Conservation (phyloP, 2,329 filamentous ascomycete species). For the Massarina eburnea region DNA sequence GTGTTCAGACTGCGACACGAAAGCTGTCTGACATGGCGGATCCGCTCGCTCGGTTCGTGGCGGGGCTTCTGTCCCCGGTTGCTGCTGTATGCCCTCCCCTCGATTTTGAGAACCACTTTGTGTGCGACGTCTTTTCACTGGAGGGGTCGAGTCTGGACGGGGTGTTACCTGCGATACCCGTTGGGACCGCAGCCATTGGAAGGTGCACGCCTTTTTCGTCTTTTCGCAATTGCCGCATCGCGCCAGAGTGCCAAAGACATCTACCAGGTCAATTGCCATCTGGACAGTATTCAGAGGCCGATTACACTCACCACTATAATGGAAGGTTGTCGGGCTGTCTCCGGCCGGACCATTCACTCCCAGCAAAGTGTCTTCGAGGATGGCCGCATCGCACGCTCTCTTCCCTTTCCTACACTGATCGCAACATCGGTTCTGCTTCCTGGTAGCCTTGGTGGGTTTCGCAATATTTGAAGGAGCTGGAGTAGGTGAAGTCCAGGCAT, state of each 20-base stretch:
- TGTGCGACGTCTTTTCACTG: constrained; percentile 35
- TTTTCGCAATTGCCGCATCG: constrained; percentile 48
- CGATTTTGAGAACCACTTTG: constrained; percentile 15
- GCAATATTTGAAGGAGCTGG: constrained; percentile 18
- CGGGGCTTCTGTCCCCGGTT: constrained; percentile 1
- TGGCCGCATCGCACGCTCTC: constrained; percentile 47
- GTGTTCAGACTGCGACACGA: constrained; percentile 9
- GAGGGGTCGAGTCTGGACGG: constrained; percentile 15
- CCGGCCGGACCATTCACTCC: constrained; percentile 22
- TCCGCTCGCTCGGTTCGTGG: constrained; percentile 9
- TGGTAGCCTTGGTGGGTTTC: constrained; percentile 37
- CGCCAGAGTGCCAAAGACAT: constrained; percentile 37
- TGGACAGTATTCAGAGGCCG: not conserved
- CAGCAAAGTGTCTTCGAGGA: constrained; percentile 37
- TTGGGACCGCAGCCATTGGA: constrained; percentile 47
- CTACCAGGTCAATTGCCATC: constrained; percentile 22
- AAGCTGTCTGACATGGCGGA: constrained; percentile 3
- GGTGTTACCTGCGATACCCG: constrained; percentile 32
- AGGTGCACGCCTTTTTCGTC: constrained; percentile 49
- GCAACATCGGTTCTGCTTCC: constrained; percentile 49
- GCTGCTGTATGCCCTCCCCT: constrained; percentile 4
- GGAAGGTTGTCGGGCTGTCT: constrained; percentile 31
- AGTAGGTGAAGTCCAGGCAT: constrained; percentile 39
- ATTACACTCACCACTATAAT: constrained; percentile 36
- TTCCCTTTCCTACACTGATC: constrained; percentile 52